A percentile compares a stretch with the other conserved stretches of the same genome.
These are phyloP conservation scores for Ramaria rubella DNA, from an alignment of 768 basidiomycete species.

Conservation along the genomic window DNA sequence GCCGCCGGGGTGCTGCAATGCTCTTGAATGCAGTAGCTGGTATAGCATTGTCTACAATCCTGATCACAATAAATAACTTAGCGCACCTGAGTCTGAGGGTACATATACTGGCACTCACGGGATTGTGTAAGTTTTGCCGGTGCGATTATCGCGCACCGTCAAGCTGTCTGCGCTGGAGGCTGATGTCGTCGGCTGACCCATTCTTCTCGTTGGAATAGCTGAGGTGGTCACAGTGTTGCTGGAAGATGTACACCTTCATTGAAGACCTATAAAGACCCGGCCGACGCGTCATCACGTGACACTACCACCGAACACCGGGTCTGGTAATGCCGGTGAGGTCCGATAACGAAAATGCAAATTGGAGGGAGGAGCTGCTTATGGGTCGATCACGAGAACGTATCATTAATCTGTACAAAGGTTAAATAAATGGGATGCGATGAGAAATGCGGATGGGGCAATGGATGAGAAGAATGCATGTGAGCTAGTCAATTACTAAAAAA, in stretches of 20 bases:
- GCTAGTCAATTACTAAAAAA: background rate
- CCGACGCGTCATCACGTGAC: background rate
- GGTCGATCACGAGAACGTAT: no score
- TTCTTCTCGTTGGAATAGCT: background rate
- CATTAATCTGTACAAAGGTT: no score
- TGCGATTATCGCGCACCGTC: slow-evolving; percentile 77
- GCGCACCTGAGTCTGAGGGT: background rate
- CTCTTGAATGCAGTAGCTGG: slow-evolving; percentile 76
- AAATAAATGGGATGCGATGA: no score
- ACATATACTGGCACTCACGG: slow-evolving; percentile 52
- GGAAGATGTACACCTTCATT: no score
- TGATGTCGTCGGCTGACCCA: slow-evolving; percentile 3
- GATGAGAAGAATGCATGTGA: no score
- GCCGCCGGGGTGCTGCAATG: slow-evolving; percentile 51
- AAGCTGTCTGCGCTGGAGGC: slow-evolving; percentile 29
- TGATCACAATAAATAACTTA: slow-evolving; percentile 20
- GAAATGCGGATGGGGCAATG: no score
- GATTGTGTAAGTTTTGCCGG: slow-evolving; percentile 67
- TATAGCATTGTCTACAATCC: slow-evolving; percentile 76
- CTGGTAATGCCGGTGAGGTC: no score
- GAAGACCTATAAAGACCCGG: background rate
- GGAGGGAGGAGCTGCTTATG: no score
- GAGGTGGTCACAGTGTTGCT: background rate
- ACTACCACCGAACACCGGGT: background rate
- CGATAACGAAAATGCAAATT: no score